Evolutionary conservation across 225 moss, liverwort and hornwort species (phyloP), one percentile per base, ranked within the genome.

Genomic region (Marchantia paleacea): DNA sequence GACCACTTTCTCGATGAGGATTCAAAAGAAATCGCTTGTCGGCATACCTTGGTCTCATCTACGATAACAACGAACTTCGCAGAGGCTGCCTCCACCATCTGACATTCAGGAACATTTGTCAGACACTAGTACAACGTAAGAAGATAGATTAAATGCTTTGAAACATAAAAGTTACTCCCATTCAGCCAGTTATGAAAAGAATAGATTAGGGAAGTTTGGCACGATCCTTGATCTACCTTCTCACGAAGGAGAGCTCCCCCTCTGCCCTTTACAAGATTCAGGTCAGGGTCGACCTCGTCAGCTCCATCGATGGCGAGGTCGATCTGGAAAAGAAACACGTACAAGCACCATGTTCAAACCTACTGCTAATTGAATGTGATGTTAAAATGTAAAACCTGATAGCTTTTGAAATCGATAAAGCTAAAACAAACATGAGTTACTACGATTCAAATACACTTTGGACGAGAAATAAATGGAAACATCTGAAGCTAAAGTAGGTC

Each of bases 51-150:
- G 66, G 90, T 90, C 83, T 94, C 94, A 77, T 97, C 96, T 62
- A 92, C 94, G 70, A 97, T 89, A 13, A 94, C 94, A 28, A 93
- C 91, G 83, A 97, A 97, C 79, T 93, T 85, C 54, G 88, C 87
- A 12, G 94, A 91, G 48, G 94, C 91, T n/a, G 89, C 87, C 86
- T 96, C 94, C 89, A 96, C 96, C 96, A 96, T 96, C 96, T 93
- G 73, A 51, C 10, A 61, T 76, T 31, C 61, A 48, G 72, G 12
- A 51, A 24, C n/a, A 52, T 10, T 50, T 11, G 72, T 72, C n/a
- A 72, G 72, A 72, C 1, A 10, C 14, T 48, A 16, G 12, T 18
- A 18, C 8, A 50, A 48, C 6, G 22, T 47, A 49, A 12, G 1
- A 51, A 50, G 52, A n/a, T 50, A 72, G 29, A 11, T 39, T 5